A percentile compares a stretch with the other conserved stretches of the same genome.
phyloP scores from a whole-genome alignment of 306 rosid species.

The Vigna radiata region DNA sequence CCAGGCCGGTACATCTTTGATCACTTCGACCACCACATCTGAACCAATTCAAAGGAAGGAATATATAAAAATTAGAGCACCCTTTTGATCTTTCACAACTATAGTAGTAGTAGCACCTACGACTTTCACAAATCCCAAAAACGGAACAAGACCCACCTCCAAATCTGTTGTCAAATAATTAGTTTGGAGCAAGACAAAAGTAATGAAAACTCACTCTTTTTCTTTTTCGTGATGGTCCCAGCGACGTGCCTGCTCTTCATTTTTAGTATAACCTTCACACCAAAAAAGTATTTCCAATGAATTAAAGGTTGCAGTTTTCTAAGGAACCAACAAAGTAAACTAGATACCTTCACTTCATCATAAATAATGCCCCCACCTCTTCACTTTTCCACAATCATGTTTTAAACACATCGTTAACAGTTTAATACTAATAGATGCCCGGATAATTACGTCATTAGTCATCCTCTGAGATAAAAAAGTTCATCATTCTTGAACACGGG shows the following conservation, averaged over 20 bases:
- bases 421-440: conserved; percentile 49
- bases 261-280: conserved; percentile 90
- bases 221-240: conserved; percentile 99
- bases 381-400: conserved; percentile 48
- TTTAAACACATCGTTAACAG: conserved; percentile 49
- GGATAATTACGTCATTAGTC: conserved; percentile 51
- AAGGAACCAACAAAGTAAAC: conserved; percentile 43
- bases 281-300: conserved; percentile 59
- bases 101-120: conserved; percentile 34
- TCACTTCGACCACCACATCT: conserved; percentile 83
- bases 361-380: conserved; percentile 41
- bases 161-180: conserved; percentile 60
- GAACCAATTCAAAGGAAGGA: conserved; percentile 33
- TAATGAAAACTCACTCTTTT: conserved; percentile 83
- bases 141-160: conserved; percentile 79
- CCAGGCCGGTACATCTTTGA: conserved; percentile 93
- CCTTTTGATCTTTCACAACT: conserved; percentile 51
- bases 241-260: conserved; percentile 99
- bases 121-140: conserved; percentile 88
- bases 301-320: conserved; percentile 45
- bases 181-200: conserved; percentile 69
- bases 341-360: conserved; percentile 54
- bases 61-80: conserved; percentile 49
- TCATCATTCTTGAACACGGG: not conserved
- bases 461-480: conserved; percentile 10